Conservation (phyloP, 2,329 filamentous ascomycete genomes). For the Colletotrichum sp. region DNA sequence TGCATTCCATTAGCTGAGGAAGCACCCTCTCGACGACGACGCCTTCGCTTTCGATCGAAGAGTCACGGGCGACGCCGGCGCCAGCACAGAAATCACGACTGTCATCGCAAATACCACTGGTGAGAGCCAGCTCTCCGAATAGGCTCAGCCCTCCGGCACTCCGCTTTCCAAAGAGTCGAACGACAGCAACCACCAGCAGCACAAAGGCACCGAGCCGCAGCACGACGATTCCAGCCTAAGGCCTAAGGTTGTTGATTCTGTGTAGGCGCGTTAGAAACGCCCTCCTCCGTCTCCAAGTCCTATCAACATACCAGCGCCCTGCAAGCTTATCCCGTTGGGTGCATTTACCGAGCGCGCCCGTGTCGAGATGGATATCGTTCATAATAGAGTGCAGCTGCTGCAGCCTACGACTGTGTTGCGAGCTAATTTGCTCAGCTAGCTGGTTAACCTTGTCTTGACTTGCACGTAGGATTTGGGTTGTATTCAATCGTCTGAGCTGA, state of each 20-base stretch:
- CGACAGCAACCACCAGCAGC: background rate
- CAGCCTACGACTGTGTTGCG: background rate
- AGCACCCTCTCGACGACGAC: background rate
- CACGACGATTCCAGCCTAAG: background rate
- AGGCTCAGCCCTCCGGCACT: background rate
- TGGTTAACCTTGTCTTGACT: background rate
- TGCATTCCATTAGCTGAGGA: no score
- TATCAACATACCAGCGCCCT: background rate
- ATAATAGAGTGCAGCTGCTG: background rate
- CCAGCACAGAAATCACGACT: background rate
- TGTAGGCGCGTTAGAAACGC: no score
- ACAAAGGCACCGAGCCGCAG: background rate
- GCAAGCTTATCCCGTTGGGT: background rate
- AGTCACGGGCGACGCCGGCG: background rate
- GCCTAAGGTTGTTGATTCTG: no score
- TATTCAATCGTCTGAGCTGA: background rate
- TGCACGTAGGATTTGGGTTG: background rate
- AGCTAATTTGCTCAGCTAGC: background rate
- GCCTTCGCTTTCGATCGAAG: background rate
- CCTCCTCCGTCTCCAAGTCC: no score
- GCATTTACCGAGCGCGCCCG: background rate
- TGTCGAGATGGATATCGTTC: background rate
- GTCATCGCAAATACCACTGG: background rate
- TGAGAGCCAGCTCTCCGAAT: background rate
- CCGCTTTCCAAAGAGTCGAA: background rate